Base-by-base conservation (phyloP, 2,329 filamentous ascomycete species). In the Tolypocladium ophioglossoides region DNA sequence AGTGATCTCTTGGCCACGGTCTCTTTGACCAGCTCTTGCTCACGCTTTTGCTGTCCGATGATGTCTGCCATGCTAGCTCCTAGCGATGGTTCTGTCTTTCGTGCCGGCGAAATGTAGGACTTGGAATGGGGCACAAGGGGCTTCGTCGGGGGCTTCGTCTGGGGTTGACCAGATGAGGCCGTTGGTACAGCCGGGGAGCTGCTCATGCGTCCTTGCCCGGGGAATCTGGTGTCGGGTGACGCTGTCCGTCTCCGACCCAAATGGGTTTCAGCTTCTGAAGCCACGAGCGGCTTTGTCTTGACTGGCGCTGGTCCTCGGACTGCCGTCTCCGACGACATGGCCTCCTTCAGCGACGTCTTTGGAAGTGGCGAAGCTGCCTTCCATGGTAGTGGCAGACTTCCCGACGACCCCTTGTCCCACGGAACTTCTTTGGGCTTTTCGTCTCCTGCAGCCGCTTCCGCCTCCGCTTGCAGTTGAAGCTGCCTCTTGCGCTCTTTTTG, bases 401-500 rank as follows among this genome's bases (percentile, higher is more conserved):
- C 71, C 24, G 67, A 61, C 11, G 63, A 50, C 2, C 65, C 64
- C 30, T 71, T 72, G 53, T 77, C 74, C 74, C 78, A 78, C 2
- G 78, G 72, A 22, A 70, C 69, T n/a, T 57, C 56, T 32, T 59
- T 68, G 14, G 58, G 41, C 35, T 63, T 61, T 35, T 66, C 64
- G n/a, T 64, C 62, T 40, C 64, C 63, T 8, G 72, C 70, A 9
- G 73, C 68, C 44, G 68, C 70, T 56, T 77, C 71, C 38, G 73
- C 66, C 27, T 67, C 72, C 27, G 77, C 72, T 63, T 88, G 82
- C 57, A 83, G 78, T 63, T 90, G 86, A 62, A 90, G 82, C 59
- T 91, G 82, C 65, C 82, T 88, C 72, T 96, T 97, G 24, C 91
- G 84, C 68, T 96, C 91, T 65, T 94, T 95, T 62, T 97, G 94